phyloP scores from a whole-genome alignment of 768 basidiomycete species.

The Favolaschia claudopus region DNA sequence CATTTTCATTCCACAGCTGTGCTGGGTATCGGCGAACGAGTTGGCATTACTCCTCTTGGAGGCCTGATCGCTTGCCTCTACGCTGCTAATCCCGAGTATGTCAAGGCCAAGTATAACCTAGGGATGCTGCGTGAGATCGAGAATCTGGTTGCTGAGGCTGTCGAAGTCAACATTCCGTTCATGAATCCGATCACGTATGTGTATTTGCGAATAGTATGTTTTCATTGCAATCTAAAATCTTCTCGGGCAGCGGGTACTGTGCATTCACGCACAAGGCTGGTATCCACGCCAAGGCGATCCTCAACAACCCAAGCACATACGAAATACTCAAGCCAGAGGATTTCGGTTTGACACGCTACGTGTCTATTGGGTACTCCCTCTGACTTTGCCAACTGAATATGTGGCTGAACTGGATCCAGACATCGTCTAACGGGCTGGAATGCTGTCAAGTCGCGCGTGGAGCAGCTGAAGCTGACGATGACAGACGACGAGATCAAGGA shows the following conservation, averaged over 20 bases:
- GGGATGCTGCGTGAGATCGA: constrained; percentile 98
- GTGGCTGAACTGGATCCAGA: constrained; percentile 43
- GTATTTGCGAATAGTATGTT: background rate
- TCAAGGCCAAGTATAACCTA: constrained; percentile 99
- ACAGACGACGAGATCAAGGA: constrained; percentile 98
- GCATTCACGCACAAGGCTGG: constrained; percentile 99
- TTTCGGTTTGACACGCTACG: constrained; percentile 96
- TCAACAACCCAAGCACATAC: constrained; percentile 99
- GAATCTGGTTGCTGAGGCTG: constrained; percentile 98
- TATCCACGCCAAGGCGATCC: constrained; percentile 99
- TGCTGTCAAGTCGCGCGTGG: constrained; percentile 98
- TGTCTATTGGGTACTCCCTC: constrained; percentile 84
- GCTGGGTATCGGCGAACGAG: constrained; percentile 98
- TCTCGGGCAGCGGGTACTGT: constrained; percentile 89
- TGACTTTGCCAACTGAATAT: background rate
- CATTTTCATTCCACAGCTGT: constrained; percentile 61
- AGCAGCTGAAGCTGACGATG: constrained; percentile 91
- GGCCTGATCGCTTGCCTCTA: constrained; percentile 97
- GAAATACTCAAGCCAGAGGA: constrained; percentile 99
- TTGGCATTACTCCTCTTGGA: constrained; percentile 97
- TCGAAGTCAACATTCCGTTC: constrained; percentile 97
- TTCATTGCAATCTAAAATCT: background rate
- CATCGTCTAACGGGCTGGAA: constrained; percentile 99
- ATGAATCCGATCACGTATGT: constrained; percentile 92
- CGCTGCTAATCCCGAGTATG: constrained; percentile 97